Base-by-base conservation (phyloP, 2,329 filamentous ascomycete species). In the Aspergillus japonicus region DNA sequence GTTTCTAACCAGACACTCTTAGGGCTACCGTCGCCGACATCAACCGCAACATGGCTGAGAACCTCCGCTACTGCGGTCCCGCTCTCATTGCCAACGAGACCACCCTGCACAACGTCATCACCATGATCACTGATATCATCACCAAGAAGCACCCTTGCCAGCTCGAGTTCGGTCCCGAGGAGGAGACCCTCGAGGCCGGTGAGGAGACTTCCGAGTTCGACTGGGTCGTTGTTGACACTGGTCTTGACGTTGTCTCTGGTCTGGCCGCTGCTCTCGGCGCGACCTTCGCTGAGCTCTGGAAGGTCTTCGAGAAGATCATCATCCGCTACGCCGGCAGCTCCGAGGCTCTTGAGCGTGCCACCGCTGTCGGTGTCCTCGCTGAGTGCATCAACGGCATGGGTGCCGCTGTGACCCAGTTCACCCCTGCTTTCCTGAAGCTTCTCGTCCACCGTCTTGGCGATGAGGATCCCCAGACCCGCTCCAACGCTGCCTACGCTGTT, bases 181-280 rank as follows among this genome's bases (percentile, higher is more conserved):
- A 91, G 58, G 92, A 94, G 68, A 86, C 89, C 63, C 84, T 87
- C 58, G 87, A 88, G n/a, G 81, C 87, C 10, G 86, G 90, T 58
- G 82, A 87, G 53, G 94, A 92, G 73, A 90, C 89, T 31, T 96
- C 94, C 2, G 95, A 99, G 80, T 96, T 96, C 71, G 95, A 98
- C 81, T 98, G 95, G 95, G 86, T 97, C 19, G 89, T 96, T 54
- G 89, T 98, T 57, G 95, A 99, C 80, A 96, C 92, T 10, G 93
- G 92, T 39, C 85, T 98, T 57, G 95, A 98, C 66, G 92, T 96
- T 50, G 83, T 97, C 54, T 91, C 92, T 54, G 92, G 91, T 42
- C 85, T 98, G 47, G 88, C 93, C 21, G 86, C 87, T 50, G 92
- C 92, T 33, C 87, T 98, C 14, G 95, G 95, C 44, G 76, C 84